phyloP scores from a whole-genome alignment of 495 filamentous ascomycete species.

The Aspergillus taichungensis region DNA sequence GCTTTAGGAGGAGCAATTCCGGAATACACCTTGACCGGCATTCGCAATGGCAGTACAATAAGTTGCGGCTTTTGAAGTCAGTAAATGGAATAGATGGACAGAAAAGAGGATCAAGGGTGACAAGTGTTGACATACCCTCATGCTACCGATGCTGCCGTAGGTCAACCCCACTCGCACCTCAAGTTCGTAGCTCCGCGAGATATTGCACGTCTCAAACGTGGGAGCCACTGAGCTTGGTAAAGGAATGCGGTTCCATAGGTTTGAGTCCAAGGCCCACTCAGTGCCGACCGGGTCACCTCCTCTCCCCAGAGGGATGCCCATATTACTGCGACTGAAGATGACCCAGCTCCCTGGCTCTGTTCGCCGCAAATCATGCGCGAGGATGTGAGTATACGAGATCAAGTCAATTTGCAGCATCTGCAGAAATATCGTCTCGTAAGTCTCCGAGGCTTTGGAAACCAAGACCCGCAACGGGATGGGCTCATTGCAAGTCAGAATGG shows the following conservation, averaged over 20 bases:
- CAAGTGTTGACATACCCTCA: slow-evolving; percentile 38
- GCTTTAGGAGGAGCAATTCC: slow-evolving; percentile 76
- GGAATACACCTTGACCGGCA: slow-evolving; percentile 78
- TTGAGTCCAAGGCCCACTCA: slow-evolving; percentile 57
- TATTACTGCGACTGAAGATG: slow-evolving; percentile 56
- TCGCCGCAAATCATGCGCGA: slow-evolving; percentile 60
- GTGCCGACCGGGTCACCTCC: slow-evolving; percentile 50
- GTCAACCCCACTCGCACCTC: slow-evolving; percentile 71
- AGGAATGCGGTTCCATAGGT: slow-evolving; percentile 57
- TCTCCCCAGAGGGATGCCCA: slow-evolving; percentile 51
- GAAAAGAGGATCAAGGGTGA: not conserved
- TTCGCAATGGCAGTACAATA: slow-evolving; percentile 64
- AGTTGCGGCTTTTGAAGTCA: slow-evolving; percentile 47
- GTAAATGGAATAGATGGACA: slow-evolving; percentile 4
- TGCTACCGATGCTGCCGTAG: slow-evolving; percentile 39
- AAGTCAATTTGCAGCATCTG: slow-evolving; percentile 72
- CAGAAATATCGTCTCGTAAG: slow-evolving; percentile 57
- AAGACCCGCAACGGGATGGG: slow-evolving; percentile 74
- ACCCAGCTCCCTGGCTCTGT: slow-evolving; percentile 61
- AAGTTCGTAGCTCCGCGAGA: slow-evolving; percentile 70
- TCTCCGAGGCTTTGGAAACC: slow-evolving; percentile 60
- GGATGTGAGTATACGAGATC: slow-evolving; percentile 66
- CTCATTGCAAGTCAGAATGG: slow-evolving; percentile 82
- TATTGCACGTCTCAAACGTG: slow-evolving; percentile 81
- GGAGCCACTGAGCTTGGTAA: slow-evolving; percentile 82